A percentile compares a stretch with the other conserved stretches of the same genome.
These are phyloP conservation scores for Capsella bursapastoris DNA, from an alignment of 345 rosid genomes.

Conservation along the genomic window DNA sequence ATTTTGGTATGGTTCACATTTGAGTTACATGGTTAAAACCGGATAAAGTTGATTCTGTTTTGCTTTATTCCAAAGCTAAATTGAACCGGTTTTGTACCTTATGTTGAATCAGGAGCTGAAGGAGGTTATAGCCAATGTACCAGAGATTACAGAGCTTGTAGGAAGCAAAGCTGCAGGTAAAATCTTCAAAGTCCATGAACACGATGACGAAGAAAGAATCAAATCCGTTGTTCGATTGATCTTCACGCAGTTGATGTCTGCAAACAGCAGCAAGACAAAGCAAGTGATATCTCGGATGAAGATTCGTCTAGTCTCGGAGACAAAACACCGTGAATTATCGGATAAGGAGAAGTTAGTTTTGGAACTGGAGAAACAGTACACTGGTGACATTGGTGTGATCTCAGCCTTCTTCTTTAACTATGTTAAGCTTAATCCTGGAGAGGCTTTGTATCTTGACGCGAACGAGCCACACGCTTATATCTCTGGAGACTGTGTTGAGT, in stretches of 20 bases:
- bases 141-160: slow-evolving; percentile 80
- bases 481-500: slow-evolving; percentile 86
- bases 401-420: slow-evolving; percentile 86
- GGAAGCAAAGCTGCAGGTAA: slow-evolving; percentile 58
- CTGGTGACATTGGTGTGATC: slow-evolving; percentile 80
- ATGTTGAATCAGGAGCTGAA: slow-evolving; percentile 72
- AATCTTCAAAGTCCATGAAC: slow-evolving; percentile 49
- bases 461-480: slow-evolving; percentile 96
- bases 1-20: too few relatives aligned
- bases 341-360: slow-evolving; percentile 82
- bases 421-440: slow-evolving; percentile 87
- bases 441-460: slow-evolving; percentile 90
- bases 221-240: slow-evolving; percentile 63
- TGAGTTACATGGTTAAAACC: too few relatives aligned
- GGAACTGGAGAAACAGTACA: slow-evolving; percentile 76
- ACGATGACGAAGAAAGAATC: slow-evolving; percentile 51
- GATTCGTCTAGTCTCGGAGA: slow-evolving; percentile 58
- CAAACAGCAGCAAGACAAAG: slow-evolving; percentile 59
- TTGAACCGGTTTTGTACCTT: slow-evolving; percentile 16
- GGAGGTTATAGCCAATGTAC: slow-evolving; percentile 64
- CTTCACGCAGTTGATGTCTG: slow-evolving; percentile 83
- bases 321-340: slow-evolving; percentile 59
- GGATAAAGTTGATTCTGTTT: too few relatives aligned
- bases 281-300: slow-evolving; percentile 61
- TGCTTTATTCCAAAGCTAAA: not conserved